These are phyloP conservation scores for Graphilbum sp. DNA, from an alignment of 2,329 filamentous ascomycete genomes.

Conservation along the genomic window DNA sequence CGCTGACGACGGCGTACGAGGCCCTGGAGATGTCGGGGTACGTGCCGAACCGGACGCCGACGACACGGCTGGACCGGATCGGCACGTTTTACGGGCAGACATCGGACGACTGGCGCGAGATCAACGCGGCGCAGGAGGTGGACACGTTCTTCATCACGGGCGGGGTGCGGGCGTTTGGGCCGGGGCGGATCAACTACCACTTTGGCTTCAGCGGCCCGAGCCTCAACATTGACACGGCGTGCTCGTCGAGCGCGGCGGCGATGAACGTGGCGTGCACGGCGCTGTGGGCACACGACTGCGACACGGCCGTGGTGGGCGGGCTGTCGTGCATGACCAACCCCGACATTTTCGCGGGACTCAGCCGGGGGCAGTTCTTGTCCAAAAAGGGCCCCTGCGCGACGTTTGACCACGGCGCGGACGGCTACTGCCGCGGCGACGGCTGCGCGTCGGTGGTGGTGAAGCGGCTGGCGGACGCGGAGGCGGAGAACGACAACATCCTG, in stretches of 20 bases:
- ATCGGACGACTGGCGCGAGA: constrained; percentile 62
- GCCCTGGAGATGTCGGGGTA: constrained; percentile 70
- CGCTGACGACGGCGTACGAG: constrained; percentile 62
- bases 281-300: constrained; percentile 59
- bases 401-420: constrained; percentile 65
- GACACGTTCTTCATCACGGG: constrained; percentile 37
- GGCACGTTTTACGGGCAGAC: constrained; percentile 63
- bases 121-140: constrained; percentile 56
- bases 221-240: constrained; percentile 61
- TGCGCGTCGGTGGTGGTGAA: constrained; percentile 65
- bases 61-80: constrained; percentile 45
- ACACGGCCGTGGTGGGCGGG: constrained; percentile 67
- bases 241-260: constrained; percentile 56
- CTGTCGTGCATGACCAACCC: constrained; percentile 66
- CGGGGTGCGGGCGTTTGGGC: constrained; percentile 23
- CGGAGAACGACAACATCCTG: constrained; percentile 62
- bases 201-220: constrained; percentile 63
- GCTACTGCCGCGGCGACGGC: constrained; percentile 61
- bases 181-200: constrained; percentile 55
- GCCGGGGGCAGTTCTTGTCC: constrained; percentile 62
- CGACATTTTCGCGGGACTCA: constrained; percentile 61
- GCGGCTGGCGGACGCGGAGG: constrained; percentile 60
- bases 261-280: constrained; percentile 59
- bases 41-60: constrained; percentile 56
- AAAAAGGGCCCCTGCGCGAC: constrained; percentile 65